These are phyloP conservation scores for Amanita muscaria DNA, from an alignment of 768 basidiomycete genomes.

Conservation along the genomic window DNA sequence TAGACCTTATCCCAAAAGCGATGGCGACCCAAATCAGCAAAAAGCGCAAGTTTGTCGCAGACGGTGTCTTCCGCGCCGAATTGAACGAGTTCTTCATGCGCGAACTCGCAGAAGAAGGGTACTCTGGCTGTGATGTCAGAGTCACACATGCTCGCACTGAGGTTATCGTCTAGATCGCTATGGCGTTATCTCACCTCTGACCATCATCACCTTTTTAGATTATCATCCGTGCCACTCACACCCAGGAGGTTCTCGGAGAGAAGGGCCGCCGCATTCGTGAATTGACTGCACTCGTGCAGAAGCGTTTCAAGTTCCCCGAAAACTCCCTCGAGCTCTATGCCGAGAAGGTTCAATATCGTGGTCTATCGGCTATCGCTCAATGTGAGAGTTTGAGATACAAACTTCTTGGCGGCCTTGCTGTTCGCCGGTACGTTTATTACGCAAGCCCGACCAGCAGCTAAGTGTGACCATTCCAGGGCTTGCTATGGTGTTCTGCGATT, in stretches of 20 bases:
- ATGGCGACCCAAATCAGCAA: constrained; percentile 88
- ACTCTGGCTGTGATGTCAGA: constrained; percentile 99
- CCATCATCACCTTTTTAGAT: no score
- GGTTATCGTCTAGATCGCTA: constrained; percentile 31
- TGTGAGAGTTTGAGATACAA: constrained; percentile 99
- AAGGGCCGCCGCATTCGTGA: constrained; percentile 99
- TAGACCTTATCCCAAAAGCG: constrained; percentile 29
- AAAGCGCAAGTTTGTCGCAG: constrained; percentile 97
- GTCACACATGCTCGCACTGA: constrained; percentile 99
- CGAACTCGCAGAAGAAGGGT: constrained; percentile 98
- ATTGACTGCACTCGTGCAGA: constrained; percentile 95
- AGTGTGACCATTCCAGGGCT: constrained; percentile 39
- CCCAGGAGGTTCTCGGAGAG: constrained; percentile 97
- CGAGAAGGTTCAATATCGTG: constrained; percentile 98
- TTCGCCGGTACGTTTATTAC: constrained; percentile 68
- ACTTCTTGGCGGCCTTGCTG: constrained; percentile 97
- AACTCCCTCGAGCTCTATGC: constrained; percentile 98
- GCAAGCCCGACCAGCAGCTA: neutral
- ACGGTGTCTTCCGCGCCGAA: constrained; percentile 99
- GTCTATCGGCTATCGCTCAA: constrained; percentile 96
- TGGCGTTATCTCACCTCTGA: neutral
- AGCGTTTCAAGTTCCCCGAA: constrained; percentile 99
- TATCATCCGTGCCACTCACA: constrained; percentile 99
- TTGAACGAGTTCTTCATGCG: constrained; percentile 98
- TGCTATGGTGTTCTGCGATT: constrained; percentile 99